Base-by-base conservation (phyloP, 2,329 filamentous ascomycete species). In the Pseudofabraea citricarpa region DNA sequence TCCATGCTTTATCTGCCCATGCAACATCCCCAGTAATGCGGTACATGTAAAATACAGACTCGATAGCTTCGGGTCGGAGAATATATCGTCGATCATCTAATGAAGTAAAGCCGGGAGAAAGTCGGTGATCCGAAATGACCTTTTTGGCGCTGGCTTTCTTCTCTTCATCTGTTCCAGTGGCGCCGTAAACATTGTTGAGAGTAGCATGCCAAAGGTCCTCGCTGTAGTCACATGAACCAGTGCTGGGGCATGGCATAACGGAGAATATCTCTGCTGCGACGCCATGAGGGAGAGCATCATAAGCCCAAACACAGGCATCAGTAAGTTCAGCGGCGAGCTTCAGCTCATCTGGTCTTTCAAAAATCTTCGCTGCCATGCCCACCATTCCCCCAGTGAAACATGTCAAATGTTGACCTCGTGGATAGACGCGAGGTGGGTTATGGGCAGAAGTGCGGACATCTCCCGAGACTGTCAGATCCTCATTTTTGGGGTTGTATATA, bases 331-430 rank as follows among this genome's bases (percentile, higher is more conserved):
- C 67, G 2, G 77, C 81, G 15, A 76, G 67, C 2, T 72, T 65
- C 6, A 85, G 59, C 29, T 84, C 76, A 4, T 74, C 68, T 0
- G 69, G 67, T 1, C 66, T 69, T 36, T 69, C 55, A 49, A 86
- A 77, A 20, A 88, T 67, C 47, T 74, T 77, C 1, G 83, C 79
- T 1, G 77, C 81, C 26, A 90, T 72, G 1, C 71, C 84, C 36
- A 86, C 81, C 69, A 85, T 81, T 8, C 83, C 85, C 6, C 85
- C 85, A 3, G 77, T 69, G 57, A 87, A 90, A 62, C 85, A 90
- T 2, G 76, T 77, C 2, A 90, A 69, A 61, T 89, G 85, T 51
- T 87, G 77, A 9, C 71, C 66, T 29, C 49, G 67, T 35, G 56
- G 52, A 61, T 49, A 46, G 21, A 54, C 37, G 7, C 86, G 19